Percentiles rank a stretch among this genome's conserved stretches.
phyloP scores from a whole-genome alignment of 2,329 filamentous ascomycete genomes.

The Escovopsis sp. region DNA sequence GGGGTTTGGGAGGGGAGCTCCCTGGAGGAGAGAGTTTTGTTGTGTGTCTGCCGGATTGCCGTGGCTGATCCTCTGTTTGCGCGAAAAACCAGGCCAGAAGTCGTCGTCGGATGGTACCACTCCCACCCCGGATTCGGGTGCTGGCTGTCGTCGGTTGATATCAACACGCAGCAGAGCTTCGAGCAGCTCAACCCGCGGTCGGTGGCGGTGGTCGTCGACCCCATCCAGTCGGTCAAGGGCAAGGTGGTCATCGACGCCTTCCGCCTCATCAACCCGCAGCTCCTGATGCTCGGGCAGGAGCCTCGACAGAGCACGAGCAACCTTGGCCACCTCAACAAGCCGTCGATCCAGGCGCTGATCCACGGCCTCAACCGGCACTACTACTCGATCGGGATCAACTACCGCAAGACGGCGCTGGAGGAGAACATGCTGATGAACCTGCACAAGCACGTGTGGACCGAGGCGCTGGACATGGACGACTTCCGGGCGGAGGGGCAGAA shows the following conservation, averaged over 20 bases:
- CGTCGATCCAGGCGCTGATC: constrained; percentile 97
- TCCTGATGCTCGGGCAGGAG: constrained; percentile 94
- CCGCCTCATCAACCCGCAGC: constrained; percentile 95
- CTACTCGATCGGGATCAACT: constrained; percentile 98
- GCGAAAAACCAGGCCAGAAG: constrained; percentile 62
- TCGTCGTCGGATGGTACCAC: constrained; percentile 98
- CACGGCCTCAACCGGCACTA: constrained; percentile 97
- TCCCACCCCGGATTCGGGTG: constrained; percentile 98
- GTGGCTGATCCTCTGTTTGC: not conserved
- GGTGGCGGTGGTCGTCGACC: constrained; percentile 94
- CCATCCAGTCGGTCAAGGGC: constrained; percentile 97
- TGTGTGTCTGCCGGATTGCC: not conserved
- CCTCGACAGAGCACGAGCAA: constrained; percentile 96
- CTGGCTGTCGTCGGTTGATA: constrained; percentile 97
- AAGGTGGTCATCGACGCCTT: constrained; percentile 99
- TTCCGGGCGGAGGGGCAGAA: constrained; percentile 72
- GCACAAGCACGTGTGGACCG: constrained; percentile 99
- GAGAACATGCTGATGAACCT: constrained; percentile 99
- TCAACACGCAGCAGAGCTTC: constrained; percentile 99
- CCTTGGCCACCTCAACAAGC: constrained; percentile 95
- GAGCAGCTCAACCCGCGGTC: constrained; percentile 94
- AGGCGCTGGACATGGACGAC: constrained; percentile 92
- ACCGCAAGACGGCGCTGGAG: constrained; percentile 90
- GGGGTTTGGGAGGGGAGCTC: not conserved
- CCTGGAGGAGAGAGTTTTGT: not conserved